These are phyloP conservation scores for Leccinum sublutescens DNA, from an alignment of 768 basidiomycete species.

Conservation along the genomic window DNA sequence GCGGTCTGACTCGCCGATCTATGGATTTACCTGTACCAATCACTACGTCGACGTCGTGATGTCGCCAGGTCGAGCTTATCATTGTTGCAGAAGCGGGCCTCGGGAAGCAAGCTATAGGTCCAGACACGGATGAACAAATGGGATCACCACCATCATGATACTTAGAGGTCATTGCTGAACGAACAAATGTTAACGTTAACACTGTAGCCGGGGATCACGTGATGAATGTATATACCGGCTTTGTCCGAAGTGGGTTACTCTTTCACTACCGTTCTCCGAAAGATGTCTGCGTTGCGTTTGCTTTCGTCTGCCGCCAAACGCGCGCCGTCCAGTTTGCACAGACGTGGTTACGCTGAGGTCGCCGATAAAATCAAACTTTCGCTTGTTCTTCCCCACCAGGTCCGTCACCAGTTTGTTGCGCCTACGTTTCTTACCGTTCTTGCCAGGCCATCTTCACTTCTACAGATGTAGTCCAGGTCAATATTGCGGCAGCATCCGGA, in stretches of 20 bases:
- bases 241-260: conserved; percentile 21
- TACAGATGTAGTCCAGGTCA: conserved; percentile 92
- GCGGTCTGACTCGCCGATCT: too few relatives aligned
- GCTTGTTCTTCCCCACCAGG: conserved; percentile 93
- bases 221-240: conserved; percentile 22
- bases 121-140: too few relatives aligned
- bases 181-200: too few relatives aligned
- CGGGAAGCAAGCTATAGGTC: not conserved
- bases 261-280: conserved; percentile 9
- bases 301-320: conserved; percentile 62
- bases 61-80: not conserved
- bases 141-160: too few relatives aligned
- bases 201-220: conserved; percentile 18
- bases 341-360: conserved; percentile 90
- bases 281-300: conserved; percentile 78
- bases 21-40: too few relatives aligned
- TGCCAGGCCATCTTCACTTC: conserved; percentile 86
- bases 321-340: conserved; percentile 50
- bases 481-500: conserved; percentile 89
- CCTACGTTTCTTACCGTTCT: conserved; percentile 13
- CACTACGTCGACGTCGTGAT: not conserved
- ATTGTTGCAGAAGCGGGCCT: not conserved
- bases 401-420: conserved; percentile 37
- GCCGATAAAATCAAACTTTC: conserved; percentile 91
- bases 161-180: not conserved